Evolutionary conservation across 352 stramenopile genomes (phyloP).

Genomic region (Phytophthora fragariae): DNA sequence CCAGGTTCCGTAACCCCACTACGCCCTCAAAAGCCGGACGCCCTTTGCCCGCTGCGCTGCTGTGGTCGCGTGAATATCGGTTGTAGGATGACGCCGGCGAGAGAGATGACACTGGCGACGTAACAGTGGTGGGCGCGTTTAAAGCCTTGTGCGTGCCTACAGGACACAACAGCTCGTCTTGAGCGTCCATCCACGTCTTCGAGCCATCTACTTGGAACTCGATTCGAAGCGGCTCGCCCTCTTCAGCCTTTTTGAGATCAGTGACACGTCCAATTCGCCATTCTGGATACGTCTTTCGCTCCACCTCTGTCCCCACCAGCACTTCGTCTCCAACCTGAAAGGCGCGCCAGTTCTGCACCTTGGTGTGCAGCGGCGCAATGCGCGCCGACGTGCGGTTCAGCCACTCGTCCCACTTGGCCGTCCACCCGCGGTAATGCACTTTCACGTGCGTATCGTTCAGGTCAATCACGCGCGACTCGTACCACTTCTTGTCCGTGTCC

Average conservation of each 20-base stretch:
- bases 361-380: constrained; percentile 92
- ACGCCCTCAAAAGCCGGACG: constrained; percentile 68
- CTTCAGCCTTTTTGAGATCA: constrained; percentile 34
- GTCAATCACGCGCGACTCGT: constrained; percentile 70
- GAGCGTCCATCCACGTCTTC: constrained; percentile 61
- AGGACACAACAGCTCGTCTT: constrained; percentile 71
- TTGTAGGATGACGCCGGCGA: constrained; percentile 36
- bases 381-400: constrained; percentile 88
- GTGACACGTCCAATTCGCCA: constrained; percentile 65
- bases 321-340: constrained; percentile 66
- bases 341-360: constrained; percentile 73
- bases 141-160: constrained; percentile 64
- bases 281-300: constrained; percentile 56
- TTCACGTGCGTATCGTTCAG: constrained; percentile 64
- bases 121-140: constrained; percentile 42
- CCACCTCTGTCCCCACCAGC: constrained; percentile 52
- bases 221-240: constrained; percentile 41
- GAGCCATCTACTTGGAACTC: constrained; percentile 55
- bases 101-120: constrained; percentile 21
- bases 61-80: constrained; percentile 50
- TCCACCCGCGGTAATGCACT: constrained; percentile 98
- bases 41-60: constrained; percentile 56
- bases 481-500: constrained; percentile 87
- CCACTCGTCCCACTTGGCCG: constrained; percentile 97
- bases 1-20: constrained; percentile 79